Evolutionary conservation across 352 stramenopile genomes (phyloP).

Genomic region (Pythium guiyangense): DNA sequence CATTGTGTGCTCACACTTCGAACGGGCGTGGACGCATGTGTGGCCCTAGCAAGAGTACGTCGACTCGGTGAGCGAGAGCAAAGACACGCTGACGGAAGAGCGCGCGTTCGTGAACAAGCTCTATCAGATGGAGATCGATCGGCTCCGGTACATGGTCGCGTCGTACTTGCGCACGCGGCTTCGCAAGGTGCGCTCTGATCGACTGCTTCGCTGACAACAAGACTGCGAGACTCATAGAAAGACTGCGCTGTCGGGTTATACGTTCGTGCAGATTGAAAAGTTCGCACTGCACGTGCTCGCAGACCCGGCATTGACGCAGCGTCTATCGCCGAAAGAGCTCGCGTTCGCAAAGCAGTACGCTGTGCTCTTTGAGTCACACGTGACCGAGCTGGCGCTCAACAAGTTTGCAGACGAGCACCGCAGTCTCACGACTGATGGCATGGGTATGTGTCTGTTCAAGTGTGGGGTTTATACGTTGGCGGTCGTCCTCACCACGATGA

Average conservation of each 20-base stretch:
- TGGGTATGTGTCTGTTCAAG: conserved; percentile 36
- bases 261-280: conserved; percentile 54
- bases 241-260: not conserved
- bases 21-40: too few relatives aligned
- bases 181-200: conserved; percentile 35
- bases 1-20: too few relatives aligned
- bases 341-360: conserved; percentile 73
- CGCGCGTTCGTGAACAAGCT: conserved; percentile 81
- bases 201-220: not conserved
- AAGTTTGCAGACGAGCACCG: conserved; percentile 68
- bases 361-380: conserved; percentile 64
- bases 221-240: not conserved
- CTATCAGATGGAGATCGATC: conserved; percentile 89
- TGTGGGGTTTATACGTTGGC: not conserved
- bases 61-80: conserved; percentile 71
- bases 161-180: conserved; percentile 79
- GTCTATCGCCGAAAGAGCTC: conserved; percentile 67
- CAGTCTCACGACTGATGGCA: conserved; percentile 49
- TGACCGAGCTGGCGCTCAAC: conserved; percentile 54
- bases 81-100: conserved; percentile 60
- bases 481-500: too few relatives aligned
- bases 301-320: conserved; percentile 35
- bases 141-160: conserved; percentile 77
- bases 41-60: conserved; percentile 74
- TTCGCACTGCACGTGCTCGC: conserved; percentile 61